A percentile compares a stretch with the other conserved stretches of the same genome.
Evolutionary conservation across 768 basidiomycete genomes (phyloP).

Genomic region (Suillus cothurnatus): DNA sequence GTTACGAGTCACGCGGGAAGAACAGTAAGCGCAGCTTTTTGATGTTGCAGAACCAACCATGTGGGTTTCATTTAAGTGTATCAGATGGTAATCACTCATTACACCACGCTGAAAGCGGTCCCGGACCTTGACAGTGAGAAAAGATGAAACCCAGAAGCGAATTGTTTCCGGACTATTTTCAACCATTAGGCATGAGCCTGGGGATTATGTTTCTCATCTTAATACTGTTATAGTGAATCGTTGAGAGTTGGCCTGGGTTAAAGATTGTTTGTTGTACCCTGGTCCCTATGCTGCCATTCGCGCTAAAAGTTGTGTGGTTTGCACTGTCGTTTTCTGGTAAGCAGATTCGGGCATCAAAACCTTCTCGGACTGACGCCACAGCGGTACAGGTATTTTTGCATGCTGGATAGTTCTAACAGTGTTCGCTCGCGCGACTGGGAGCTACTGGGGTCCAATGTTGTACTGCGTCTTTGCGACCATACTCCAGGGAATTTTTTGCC

Average conservation of each 20-base stretch:
- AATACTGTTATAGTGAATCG: neutral
- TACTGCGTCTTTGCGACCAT: constrained; percentile 54
- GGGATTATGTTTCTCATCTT: neutral
- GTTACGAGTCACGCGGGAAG: neutral
- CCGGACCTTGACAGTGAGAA: constrained; percentile 1
- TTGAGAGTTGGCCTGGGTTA: neutral
- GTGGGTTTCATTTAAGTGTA: neutral
- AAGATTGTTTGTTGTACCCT: neutral
- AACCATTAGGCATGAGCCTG: neutral
- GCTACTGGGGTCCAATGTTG: constrained; percentile 49
- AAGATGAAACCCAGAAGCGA: neutral
- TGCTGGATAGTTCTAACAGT: constrained; percentile 52
- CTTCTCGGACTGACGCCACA: neutral
- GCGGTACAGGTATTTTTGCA: constrained; percentile 46
- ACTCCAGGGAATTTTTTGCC: constrained; percentile 57
- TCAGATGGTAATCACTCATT: neutral
- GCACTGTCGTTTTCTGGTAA: constrained; percentile 56
- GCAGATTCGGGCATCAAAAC: neutral
- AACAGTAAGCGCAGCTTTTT: neutral
- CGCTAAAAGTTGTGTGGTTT: constrained; percentile 61
- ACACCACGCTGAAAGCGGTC: neutral
- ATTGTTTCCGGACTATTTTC: neutral
- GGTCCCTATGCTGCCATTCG: constrained; percentile 52
- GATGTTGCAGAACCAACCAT: neutral
- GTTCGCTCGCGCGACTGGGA: constrained; percentile 45